Percentiles rank a stretch among this genome's conserved stretches.
These are phyloP conservation scores for Eucalyptus regnans DNA, from an alignment of 345 rosid species.

Conservation along the genomic window DNA sequence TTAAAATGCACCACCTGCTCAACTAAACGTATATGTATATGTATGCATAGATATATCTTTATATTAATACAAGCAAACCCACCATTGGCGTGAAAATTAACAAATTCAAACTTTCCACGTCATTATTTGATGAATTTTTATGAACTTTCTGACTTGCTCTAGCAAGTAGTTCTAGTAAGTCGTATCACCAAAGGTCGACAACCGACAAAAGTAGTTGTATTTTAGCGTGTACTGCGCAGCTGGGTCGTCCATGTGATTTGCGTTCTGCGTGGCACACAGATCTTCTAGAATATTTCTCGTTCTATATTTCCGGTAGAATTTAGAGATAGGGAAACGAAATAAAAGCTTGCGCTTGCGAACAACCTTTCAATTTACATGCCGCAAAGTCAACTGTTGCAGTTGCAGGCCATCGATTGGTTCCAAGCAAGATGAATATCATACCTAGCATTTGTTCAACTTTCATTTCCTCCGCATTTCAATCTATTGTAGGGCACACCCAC, in stretches of 20 bases:
- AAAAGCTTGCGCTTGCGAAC: no score
- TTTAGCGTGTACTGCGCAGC: background rate
- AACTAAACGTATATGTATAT: background rate
- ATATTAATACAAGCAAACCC: background rate
- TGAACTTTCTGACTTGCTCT: background rate
- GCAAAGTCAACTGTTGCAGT: no score
- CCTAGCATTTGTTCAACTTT: background rate
- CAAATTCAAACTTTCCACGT: background rate
- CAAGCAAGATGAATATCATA: no score
- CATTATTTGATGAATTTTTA: background rate
- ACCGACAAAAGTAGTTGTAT: background rate
- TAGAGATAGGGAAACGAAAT: no score
- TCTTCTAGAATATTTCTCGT: background rate
- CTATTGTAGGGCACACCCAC: background rate
- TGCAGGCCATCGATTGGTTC: no score
- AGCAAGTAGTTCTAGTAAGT: background rate
- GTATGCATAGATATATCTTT: background rate
- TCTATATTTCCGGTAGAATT: background rate
- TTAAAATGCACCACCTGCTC: background rate
- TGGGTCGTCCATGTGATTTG: background rate
- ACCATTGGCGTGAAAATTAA: background rate
- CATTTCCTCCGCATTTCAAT: background rate
- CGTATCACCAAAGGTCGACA: background rate
- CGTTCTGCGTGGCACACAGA: background rate
- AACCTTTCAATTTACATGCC: no score